phyloP scores from a whole-genome alignment of 2,329 filamentous ascomycete genomes.

The Exophiala mesophila region DNA sequence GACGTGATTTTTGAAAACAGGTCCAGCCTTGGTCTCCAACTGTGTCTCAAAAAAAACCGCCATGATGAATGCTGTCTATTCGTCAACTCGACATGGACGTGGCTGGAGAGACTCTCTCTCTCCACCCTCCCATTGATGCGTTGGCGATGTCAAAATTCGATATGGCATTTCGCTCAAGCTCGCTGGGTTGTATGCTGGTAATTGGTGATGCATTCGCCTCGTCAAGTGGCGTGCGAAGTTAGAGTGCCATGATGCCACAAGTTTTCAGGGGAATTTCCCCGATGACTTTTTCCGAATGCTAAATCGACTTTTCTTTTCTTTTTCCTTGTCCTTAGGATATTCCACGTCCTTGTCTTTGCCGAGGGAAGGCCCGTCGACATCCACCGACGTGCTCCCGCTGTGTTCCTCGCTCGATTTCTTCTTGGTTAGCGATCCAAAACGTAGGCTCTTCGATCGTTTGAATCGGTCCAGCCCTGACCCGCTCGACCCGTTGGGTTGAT shows the following conservation, averaged over 20 bases:
- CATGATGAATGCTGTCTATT: too few relatives aligned
- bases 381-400: slow-evolving; percentile 3
- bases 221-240: too few relatives aligned
- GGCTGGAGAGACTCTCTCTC: too few relatives aligned
- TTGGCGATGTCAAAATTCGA: too few relatives aligned
- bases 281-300: slow-evolving; percentile 43
- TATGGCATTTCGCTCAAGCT: too few relatives aligned
- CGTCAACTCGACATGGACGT: too few relatives aligned
- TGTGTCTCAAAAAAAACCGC: too few relatives aligned
- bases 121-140: too few relatives aligned
- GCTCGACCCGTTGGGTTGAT: slow-evolving; percentile 12
- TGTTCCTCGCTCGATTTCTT: slow-evolving; percentile 19
- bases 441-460: slow-evolving; percentile 52
- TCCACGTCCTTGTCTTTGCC: slow-evolving; percentile 7
- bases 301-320: slow-evolving; percentile 38
- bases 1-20: too few relatives aligned
- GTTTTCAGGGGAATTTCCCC: slow-evolving; percentile 31
- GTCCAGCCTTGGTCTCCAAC: too few relatives aligned
- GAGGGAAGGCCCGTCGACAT: slow-evolving; percentile 3
- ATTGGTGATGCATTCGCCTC: too few relatives aligned
- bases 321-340: slow-evolving; percentile 30
- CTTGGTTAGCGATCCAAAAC: slow-evolving; percentile 23
- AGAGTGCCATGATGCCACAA: neutral
- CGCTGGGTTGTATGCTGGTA: too few relatives aligned
- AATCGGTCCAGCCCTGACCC: slow-evolving; percentile 56